Percentiles rank a stretch among this genome's conserved stretches.
phyloP scores from a whole-genome alignment of 208 protist genomes.

The Crithidia expoeki region DNA sequence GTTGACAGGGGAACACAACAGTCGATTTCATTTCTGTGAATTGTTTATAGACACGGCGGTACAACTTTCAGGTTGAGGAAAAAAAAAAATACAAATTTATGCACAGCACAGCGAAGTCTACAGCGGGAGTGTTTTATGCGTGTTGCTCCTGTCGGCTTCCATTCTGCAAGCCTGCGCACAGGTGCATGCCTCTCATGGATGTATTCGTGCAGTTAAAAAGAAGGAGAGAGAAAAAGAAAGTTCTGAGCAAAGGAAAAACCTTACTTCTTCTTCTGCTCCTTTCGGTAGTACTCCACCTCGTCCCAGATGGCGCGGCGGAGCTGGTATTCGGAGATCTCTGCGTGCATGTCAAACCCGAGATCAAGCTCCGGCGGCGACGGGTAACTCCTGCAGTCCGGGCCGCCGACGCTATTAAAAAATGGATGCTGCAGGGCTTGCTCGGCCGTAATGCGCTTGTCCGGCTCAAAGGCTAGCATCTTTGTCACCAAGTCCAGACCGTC shows the following conservation, averaged over 20 bases:
- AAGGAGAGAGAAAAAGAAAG: no score
- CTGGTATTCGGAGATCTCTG: conserved; percentile 86
- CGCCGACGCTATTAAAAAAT: conserved; percentile 79
- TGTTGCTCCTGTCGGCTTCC: no score
- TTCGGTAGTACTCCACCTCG: conserved; percentile 71
- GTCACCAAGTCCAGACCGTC: conserved; percentile 87
- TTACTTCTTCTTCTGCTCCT: conserved; percentile 43
- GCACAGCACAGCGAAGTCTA: no score
- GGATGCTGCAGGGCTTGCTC: conserved; percentile 81
- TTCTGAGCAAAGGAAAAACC: not conserved
- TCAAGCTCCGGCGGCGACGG: conserved; percentile 58
- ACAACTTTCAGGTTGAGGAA: no score
- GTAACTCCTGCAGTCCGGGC: conserved; percentile 37
- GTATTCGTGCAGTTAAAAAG: no score
- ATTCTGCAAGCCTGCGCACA: no score
- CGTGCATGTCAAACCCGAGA: conserved; percentile 82
- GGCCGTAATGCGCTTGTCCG: conserved; percentile 89
- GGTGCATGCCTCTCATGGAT: no score
- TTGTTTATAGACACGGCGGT: no score
- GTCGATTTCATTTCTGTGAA: no score
- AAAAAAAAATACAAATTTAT: no score
- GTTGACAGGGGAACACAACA: not conserved
- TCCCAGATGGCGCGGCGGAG: conserved; percentile 82
- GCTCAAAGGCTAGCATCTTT: conserved; percentile 93
- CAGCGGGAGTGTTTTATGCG: no score